A percentile compares a stretch with the other conserved stretches of the same genome.
Evolutionary conservation across 2,329 filamentous ascomycete species (phyloP).

Genomic region (Scytalidium sp.): DNA sequence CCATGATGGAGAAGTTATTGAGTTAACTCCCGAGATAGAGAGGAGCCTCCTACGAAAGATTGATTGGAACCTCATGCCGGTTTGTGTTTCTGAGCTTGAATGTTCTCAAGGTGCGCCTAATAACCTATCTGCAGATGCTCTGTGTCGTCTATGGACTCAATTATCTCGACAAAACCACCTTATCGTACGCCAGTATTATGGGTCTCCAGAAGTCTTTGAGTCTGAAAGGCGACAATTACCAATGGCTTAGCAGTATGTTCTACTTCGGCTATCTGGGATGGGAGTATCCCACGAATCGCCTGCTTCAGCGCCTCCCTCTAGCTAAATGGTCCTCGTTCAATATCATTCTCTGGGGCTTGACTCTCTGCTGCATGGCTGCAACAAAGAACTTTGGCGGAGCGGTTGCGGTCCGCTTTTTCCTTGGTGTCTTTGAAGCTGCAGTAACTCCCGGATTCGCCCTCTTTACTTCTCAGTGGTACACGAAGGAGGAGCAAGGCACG

Average conservation of each 20-base stretch:
- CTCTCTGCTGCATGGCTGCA: slow-evolving; percentile 60
- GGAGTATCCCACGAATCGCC: slow-evolving; percentile 28
- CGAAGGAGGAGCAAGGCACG: slow-evolving; percentile 62
- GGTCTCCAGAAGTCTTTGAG: slow-evolving; percentile 40
- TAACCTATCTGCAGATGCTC: slow-evolving; percentile 36
- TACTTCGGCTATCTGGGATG: slow-evolving; percentile 36
- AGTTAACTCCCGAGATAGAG: slow-evolving; percentile 37
- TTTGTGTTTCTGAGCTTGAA: slow-evolving; percentile 8
- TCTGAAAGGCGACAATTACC: slow-evolving; percentile 39
- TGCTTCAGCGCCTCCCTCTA: slow-evolving; percentile 52
- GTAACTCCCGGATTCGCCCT: slow-evolving; percentile 68
- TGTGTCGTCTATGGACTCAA: slow-evolving; percentile 57
- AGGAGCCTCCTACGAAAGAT: slow-evolving; percentile 41
- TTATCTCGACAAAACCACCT: slow-evolving; percentile 46
- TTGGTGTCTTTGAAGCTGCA: slow-evolving; percentile 66
- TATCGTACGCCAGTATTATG: slow-evolving; percentile 49
- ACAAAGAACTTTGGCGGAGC: slow-evolving; percentile 58
- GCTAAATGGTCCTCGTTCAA: slow-evolving; percentile 63
- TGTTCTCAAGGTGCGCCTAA: not conserved
- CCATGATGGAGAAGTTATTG: slow-evolving; percentile 32
- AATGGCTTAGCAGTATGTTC: slow-evolving; percentile 46
- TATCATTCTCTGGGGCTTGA: slow-evolving; percentile 58
- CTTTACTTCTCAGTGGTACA: slow-evolving; percentile 71
- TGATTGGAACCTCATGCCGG: slow-evolving; percentile 42
- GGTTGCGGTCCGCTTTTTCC: slow-evolving; percentile 63